Evolutionary conservation across 2,329 filamentous ascomycete species (phyloP), one percentile per base, ranked within the genome.

Genomic region (Orbilia quercus): DNA sequence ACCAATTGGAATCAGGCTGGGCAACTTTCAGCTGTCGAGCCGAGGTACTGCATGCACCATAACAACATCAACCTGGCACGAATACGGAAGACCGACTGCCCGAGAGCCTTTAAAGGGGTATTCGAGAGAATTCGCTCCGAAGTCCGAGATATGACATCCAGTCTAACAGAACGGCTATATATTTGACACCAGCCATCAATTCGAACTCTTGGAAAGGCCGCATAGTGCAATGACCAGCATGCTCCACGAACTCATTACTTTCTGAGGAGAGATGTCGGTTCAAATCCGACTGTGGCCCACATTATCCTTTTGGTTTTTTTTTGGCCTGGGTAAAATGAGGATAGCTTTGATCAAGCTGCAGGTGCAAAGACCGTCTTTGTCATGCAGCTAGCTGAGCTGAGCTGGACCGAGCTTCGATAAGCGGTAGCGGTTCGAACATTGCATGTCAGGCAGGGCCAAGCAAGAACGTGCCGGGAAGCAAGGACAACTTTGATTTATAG

Each of bases 211-310:
- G 5, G n/a, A 31, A 63, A 70, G 66, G 66, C 66, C 47, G 66
- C 28, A 71, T 64, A 47, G 57, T 71, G 58, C 47, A 72, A 72
- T 47, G 59, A 54, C 45, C 59, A 72, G 67, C 67, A 72, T 22
- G 14, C 48, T 64, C 67, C 50, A 23, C 23, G 31, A 28, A 2
- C 14, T 42, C 9, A n/a, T 47, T 34, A 31, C 28, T 31, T n/a
- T n/a, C n/a, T 25, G 1, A 64, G 53, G 59, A 60, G 53, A 72
- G 45, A 65, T 60, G 53, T 65, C 59, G 59, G 59, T 65, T 72
- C 59, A 54, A 59, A 54, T 64, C 67, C 59, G 67, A 59, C 59
- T 72, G 36, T 38, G 53, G 67, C 47, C 59, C 67, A n/a, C 38
- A 12, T 34, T 38, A 36, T 34, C 7, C 9, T 50, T 18, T 50